phyloP scores from a whole-genome alignment of 2,329 filamentous ascomycete species.

The Lachnellula subtilissima region DNA sequence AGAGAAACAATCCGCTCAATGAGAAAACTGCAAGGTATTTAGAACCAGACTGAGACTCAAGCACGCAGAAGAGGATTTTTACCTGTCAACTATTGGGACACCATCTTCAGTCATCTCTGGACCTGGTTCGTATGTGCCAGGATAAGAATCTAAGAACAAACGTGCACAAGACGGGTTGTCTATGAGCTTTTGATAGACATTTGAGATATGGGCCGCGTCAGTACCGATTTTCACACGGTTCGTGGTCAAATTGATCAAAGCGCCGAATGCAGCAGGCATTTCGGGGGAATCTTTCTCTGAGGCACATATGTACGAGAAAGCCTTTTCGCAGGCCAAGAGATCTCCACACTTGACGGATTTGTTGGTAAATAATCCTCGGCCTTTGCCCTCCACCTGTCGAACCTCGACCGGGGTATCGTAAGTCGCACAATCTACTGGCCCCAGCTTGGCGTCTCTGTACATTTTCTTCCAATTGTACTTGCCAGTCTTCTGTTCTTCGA shows the following conservation, averaged over 20 bases:
- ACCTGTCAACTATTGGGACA: slow-evolving; percentile 42
- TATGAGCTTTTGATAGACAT: slow-evolving; percentile 42
- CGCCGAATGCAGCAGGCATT: slow-evolving; percentile 12
- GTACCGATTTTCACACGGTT: slow-evolving; percentile 33
- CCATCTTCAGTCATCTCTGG: slow-evolving; percentile 32
- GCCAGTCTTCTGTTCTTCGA: slow-evolving; percentile 38
- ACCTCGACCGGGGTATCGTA: slow-evolving; percentile 41
- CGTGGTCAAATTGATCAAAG: slow-evolving; percentile 37
- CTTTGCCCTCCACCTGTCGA: slow-evolving; percentile 36
- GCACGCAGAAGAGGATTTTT: slow-evolving; percentile 18
- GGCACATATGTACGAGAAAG: slow-evolving; percentile 40
- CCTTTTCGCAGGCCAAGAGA: slow-evolving; percentile 52
- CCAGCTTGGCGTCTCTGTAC: slow-evolving; percentile 32
- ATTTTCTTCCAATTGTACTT: slow-evolving; percentile 36
- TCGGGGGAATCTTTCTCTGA: slow-evolving; percentile 12
- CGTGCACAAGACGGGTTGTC: slow-evolving; percentile 35
- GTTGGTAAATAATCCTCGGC: slow-evolving; percentile 48
- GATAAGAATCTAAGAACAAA: slow-evolving; percentile 35
- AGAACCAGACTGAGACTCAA: not conserved
- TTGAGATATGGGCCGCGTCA: slow-evolving; percentile 37
- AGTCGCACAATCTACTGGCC: slow-evolving; percentile 43
- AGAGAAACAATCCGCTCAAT: slow-evolving; percentile 37
- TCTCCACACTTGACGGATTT: slow-evolving; percentile 44
- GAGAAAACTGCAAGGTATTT: slow-evolving; percentile 37
- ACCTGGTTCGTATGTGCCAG: slow-evolving; percentile 37